Base-by-base conservation (phyloP, 495 filamentous ascomycete species). In the Immersiella caudata region DNA sequence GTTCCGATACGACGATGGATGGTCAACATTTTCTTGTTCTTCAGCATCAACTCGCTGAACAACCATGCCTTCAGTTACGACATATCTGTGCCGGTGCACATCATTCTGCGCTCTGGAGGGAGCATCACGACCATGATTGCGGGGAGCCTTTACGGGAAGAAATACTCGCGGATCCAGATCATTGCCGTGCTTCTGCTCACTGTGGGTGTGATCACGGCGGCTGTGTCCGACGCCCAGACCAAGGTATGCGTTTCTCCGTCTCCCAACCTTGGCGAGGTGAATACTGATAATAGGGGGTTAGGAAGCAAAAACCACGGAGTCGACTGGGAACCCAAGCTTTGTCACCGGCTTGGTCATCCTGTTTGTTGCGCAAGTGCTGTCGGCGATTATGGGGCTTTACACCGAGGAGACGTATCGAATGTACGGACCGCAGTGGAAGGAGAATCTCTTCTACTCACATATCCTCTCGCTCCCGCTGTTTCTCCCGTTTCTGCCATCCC, bases 51-150 rank as follows among this genome's bases (percentile, higher is more conserved):
- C 70, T 84, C 97, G 55, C 80, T 98, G 65, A 99, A 99, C 80
- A 99, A 99, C 72, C 94, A 93, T 83, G 95, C 95, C 6, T 98
- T 99, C 75, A 93, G 92, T 66, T 98, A 97, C 80, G 89, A 92
- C 66, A 98, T 99, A 58, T 96, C 92, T 6, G 94, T 99, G 0
- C 95, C 95, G 24, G 87, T 99, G 55, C 95, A 99, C 74, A 99
- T 98, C 70, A 97, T 99, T 66, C 81, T 99, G 7, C 90, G 95
- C 21, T 97, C 93, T 50, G 96, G 93, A 24, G 96, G 95, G 9
- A 96, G 93, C 67, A 94, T 97, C 56, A 94, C 93, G 0, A 98
- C 95, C 0, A 93, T 99, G 85, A 76, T 89, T 7, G 90, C 94
- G 46, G 95, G 95, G 25, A 92, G 86, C 73, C 40, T 95, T n/a